Evolutionary conservation across 768 basidiomycete species (phyloP), one percentile per base, ranked within the genome.

Genomic region (Coprinellus micaceus): DNA sequence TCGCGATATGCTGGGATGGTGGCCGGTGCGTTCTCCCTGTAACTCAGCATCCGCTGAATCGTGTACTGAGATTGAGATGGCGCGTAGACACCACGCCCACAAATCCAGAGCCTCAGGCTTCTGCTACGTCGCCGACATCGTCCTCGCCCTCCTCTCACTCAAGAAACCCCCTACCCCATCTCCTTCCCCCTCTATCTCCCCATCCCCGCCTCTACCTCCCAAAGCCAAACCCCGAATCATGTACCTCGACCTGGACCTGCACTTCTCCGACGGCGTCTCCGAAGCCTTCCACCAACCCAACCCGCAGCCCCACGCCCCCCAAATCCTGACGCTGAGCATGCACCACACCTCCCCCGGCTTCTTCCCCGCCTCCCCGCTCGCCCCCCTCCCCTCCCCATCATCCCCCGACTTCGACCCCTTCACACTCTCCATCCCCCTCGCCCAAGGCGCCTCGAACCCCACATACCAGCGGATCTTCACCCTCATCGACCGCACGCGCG

Each of bases 181-280:
- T 45, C 58, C 30, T n/a, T n/a, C n/a, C n/a, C n/a, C n/a, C n/a
- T n/a, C n/a, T n/a, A n/a, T n/a, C n/a, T n/a, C n/a, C n/a, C n/a
- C n/a, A n/a, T n/a, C n/a, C n/a, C n/a, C n/a, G n/a, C n/a, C n/a
- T n/a, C n/a, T n/a, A n/a, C n/a, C n/a, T n/a, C n/a, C n/a, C n/a
- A n/a, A n/a, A n/a, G n/a, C 19, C 54, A 24, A 43, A 53, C 76
- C 82, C 0, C 82, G 89, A 2, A 78, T 94, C 11, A 84, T 98
- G 82, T 97, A 97, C 71, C 77, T 98, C 48, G 95, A 98, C 66
- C 73, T 98, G 9, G 95, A 98, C 67, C 76, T 97, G 2, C 95
- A 98, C 67, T 94, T 91, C 63, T 90, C 89, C 3, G 94, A 97
- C 64, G 93, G 83, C 0, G 92, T 95, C 44, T 88, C 89, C 0